Base-by-base conservation (phyloP, 2,329 filamentous ascomycete genomes). In the Penicillium janthinellum region DNA sequence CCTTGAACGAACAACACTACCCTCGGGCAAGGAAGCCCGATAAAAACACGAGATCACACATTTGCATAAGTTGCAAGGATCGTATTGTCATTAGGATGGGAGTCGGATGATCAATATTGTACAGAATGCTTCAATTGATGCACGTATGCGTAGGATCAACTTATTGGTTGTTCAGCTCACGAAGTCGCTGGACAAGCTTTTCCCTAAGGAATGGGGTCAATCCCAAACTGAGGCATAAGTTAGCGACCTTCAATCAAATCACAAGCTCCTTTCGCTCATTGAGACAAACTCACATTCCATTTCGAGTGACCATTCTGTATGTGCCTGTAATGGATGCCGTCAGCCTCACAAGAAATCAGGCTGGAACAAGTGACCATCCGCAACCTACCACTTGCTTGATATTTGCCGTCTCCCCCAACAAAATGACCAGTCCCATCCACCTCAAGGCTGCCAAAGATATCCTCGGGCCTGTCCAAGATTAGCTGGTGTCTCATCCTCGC, bases 381-480 rank as follows among this genome's bases (percentile, higher is more conserved):
- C 37, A 55, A 42, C 35, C 58, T 76, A 78, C 84, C 86, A 71
- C 83, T 85, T 34, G 80, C 74, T 72, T 88, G 85, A 75, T 86
- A 88, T 53, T 82, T 81, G 11, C 86, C 86, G 64, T 79, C 76
- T 0, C 77, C 80, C 47, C 81, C 83, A 17, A 84, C 81, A 71
- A 88, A 86, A n/a, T 77, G 73, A 1, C 86, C 86, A 17, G 79
- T 64, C 0, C 78, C 79, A 73, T 88, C 85, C 4, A 88, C 83
- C 71, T 88, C 86, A 25, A 88, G 69, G 65, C 85, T 88, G 14
- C 86, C 86, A 68, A 88, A 85, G 52, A 88, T 88, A 73, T 88
- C 86, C 70, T 88, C 86, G 0, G 86, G 86, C 71, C 79, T 80
- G 39, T 31, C 22, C 14, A 3, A 54, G 52, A 41, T 73, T 55